phyloP scores from a whole-genome alignment of 768 basidiomycete species.

The Pleurotus tuber-regium region DNA sequence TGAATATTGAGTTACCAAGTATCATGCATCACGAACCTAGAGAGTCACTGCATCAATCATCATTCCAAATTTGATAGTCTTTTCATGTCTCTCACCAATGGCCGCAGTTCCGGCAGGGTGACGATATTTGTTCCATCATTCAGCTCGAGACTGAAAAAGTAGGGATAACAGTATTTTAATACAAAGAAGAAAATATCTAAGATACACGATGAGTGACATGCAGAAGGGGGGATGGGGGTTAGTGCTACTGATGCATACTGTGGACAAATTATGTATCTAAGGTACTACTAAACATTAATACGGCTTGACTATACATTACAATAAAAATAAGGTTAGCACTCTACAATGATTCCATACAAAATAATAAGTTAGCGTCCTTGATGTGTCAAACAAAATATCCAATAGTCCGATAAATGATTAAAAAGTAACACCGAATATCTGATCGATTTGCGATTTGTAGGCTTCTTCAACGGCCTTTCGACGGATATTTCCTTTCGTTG shows the following conservation, averaged over 20 bases:
- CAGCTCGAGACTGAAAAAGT: neutral
- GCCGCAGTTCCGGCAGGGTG: too few species aligned
- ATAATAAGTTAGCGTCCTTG: conserved; percentile 5
- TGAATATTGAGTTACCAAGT: too few species aligned
- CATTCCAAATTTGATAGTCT: too few species aligned
- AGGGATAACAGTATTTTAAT: neutral
- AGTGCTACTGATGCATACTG: neutral
- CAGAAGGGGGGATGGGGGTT: neutral
- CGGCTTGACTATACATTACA: neutral
- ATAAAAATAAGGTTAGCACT: conserved; percentile 4
- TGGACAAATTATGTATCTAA: neutral
- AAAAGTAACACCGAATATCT: conserved; percentile 39
- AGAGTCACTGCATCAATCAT: too few species aligned
- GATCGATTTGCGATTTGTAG: conserved; percentile 56
- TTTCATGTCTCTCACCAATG: too few species aligned
- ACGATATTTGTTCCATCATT: too few species aligned
- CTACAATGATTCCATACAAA: neutral
- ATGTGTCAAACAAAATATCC: neutral
- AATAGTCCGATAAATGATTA: conserved; percentile 1
- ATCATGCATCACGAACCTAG: too few species aligned
- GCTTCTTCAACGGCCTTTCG: conserved; percentile 72
- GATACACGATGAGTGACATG: conserved; percentile 5
- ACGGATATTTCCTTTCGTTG: conserved; percentile 81
- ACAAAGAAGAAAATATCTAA: neutral
- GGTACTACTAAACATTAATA: neutral